Conservation (phyloP, 225 moss, liverwort and hornwort genomes). For the Asterella californica region DNA sequence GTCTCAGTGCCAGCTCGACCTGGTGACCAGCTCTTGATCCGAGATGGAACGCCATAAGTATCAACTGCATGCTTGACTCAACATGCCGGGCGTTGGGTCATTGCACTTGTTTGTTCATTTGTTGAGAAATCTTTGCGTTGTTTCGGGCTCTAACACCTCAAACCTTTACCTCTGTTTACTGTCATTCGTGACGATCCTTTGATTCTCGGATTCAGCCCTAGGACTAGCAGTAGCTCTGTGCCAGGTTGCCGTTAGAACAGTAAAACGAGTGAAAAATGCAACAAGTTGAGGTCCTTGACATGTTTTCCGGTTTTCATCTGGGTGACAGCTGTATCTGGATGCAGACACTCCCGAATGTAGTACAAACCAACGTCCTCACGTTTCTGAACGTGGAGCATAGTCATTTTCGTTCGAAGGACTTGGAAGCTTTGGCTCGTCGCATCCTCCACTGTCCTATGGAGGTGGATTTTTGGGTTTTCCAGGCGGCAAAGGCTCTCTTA, state of each 20-base stretch:
- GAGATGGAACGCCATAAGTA: too few relatives aligned
- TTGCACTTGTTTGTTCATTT: too few relatives aligned
- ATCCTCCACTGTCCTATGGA: constrained; percentile 36
- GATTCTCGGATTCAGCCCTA: not conserved
- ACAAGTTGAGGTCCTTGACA: constrained; percentile 21
- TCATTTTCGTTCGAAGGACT: constrained; percentile 58
- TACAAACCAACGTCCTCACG: constrained; percentile 52
- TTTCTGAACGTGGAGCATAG: constrained; percentile 54
- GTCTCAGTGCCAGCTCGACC: too few relatives aligned
- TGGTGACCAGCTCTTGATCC: too few relatives aligned
- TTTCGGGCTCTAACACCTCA: too few relatives aligned
- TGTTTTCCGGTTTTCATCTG: constrained; percentile 25
- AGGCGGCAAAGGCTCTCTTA: constrained; percentile 57
- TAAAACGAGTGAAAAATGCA: not conserved
- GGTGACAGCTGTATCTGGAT: constrained; percentile 71
- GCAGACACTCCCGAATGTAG: constrained; percentile 62
- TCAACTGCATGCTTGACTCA: too few relatives aligned
- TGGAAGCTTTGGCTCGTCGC: constrained; percentile 55
- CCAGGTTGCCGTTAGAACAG: not conserved
- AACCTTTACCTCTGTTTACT: too few relatives aligned
- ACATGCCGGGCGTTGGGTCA: too few relatives aligned
- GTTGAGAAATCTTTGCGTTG: too few relatives aligned
- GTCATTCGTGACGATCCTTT: not conserved
- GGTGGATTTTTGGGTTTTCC: constrained; percentile 59
- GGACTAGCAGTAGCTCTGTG: not conserved